Evolutionary conservation across 805 yeast genomes (phyloP).

Genomic region (Candida morakotiae): DNA sequence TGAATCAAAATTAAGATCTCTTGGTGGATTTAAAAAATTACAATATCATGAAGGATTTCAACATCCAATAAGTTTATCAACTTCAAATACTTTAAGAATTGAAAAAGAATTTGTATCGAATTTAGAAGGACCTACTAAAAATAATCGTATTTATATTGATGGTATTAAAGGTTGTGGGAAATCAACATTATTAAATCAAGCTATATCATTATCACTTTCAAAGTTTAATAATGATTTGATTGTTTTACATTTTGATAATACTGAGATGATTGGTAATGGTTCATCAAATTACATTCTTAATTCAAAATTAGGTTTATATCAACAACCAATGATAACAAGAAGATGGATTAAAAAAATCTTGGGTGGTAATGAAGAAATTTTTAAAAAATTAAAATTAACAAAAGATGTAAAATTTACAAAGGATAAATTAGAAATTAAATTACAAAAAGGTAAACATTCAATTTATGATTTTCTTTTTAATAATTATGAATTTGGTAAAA

Average conservation of each 20-base stretch:
- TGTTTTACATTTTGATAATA: constrained; percentile 61
- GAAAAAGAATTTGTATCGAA: constrained; percentile 36
- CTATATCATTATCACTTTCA: constrained; percentile 50
- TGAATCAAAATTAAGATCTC: constrained; percentile 40
- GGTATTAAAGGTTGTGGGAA: constrained; percentile 82
- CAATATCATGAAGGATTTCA: constrained; percentile 67
- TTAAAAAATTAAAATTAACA: constrained; percentile 31
- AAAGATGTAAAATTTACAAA: constrained; percentile 30
- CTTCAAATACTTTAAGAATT: constrained; percentile 42
- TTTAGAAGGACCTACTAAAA: constrained; percentile 22
- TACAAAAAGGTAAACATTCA: constrained; percentile 30
- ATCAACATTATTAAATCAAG: constrained; percentile 66
- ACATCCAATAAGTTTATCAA: constrained; percentile 56
- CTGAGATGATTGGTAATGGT: constrained; percentile 65
- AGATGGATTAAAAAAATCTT: constrained; percentile 49
- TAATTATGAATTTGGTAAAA: constrained; percentile 36
- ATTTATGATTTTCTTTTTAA: constrained; percentile 43
- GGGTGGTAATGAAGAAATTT: constrained; percentile 29
- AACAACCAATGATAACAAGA: constrained; percentile 76
- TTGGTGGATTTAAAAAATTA: constrained; percentile 63
- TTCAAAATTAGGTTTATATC: constrained; percentile 44
- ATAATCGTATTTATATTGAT: constrained; percentile 51
- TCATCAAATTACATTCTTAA: constrained; percentile 62
- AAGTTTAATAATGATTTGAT: constrained; percentile 34
- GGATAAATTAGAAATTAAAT: constrained; percentile 23